Evolutionary conservation across 1,139 yeast genomes (phyloP).

Genomic region (Geotrichum phurueaensis): DNA sequence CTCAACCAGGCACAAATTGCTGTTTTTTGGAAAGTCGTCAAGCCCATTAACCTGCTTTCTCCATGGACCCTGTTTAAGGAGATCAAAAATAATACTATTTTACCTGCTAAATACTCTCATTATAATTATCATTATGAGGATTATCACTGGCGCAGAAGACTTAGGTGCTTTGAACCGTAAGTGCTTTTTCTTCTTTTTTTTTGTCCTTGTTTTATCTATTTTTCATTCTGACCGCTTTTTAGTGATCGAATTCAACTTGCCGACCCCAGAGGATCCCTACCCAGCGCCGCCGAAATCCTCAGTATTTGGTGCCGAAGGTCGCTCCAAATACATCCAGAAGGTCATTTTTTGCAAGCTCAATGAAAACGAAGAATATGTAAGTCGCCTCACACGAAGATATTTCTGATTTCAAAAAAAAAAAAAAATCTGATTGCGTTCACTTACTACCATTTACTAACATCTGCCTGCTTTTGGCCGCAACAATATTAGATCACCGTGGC

Average conservation of each 20-base stretch:
- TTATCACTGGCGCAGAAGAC: slow-evolving; percentile 29
- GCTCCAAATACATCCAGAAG: slow-evolving; percentile 31
- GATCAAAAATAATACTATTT: no score
- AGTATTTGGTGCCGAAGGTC: slow-evolving; percentile 28
- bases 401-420: background rate
- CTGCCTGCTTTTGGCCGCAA: background rate
- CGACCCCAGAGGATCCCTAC: slow-evolving; percentile 18
- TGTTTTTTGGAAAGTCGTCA: no score
- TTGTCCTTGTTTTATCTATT: background rate
- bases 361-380: slow-evolving; percentile 24
- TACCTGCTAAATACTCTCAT: background rate
- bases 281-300: slow-evolving; percentile 17
- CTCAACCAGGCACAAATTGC: no score
- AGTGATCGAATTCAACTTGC: slow-evolving; percentile 19
- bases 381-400: slow-evolving; percentile 9
- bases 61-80: no score
- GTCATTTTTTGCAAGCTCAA: slow-evolving; percentile 23
- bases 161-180: slow-evolving; percentile 29
- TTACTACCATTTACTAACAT: background rate
- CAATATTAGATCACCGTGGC: slow-evolving; percentile 30
- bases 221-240: background rate
- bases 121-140: slow-evolving; percentile 24
- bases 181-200: slow-evolving; percentile 2
- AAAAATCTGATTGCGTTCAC: slow-evolving; percentile 7
- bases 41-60: no score